phyloP scores from a whole-genome alignment of 176 grass and related monocot genomes.

The Luzula sylvatica region DNA sequence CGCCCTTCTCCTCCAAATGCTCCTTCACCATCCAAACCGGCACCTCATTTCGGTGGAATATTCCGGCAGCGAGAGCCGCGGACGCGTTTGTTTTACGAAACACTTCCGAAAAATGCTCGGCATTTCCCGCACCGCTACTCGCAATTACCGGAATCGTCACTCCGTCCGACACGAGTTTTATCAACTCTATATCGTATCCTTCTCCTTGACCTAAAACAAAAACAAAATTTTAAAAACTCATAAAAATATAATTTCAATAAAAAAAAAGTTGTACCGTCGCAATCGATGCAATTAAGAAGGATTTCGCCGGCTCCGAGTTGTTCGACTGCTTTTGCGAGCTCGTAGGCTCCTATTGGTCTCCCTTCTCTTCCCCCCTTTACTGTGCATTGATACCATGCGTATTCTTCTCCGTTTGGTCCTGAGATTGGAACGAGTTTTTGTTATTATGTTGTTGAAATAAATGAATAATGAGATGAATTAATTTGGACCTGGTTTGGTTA shows the following conservation, averaged over 20 bases:
- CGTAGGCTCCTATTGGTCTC: constrained; percentile 79
- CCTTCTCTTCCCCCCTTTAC: constrained; percentile 88
- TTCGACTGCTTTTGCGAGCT: constrained; percentile 93
- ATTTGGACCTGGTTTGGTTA: constrained; percentile 56
- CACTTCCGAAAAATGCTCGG: constrained; percentile 74
- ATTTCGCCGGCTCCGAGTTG: constrained; percentile 89
- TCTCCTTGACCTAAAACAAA: constrained; percentile 66
- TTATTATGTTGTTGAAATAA: constrained; percentile 5
- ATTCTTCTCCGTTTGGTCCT: constrained; percentile 86
- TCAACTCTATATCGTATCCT: constrained; percentile 92
- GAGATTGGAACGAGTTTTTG: constrained; percentile 17
- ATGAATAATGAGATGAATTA: not conserved
- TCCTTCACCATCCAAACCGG: constrained; percentile 72
- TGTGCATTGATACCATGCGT: constrained; percentile 98
- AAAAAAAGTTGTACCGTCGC: constrained; percentile 59
- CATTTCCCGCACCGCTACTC: constrained; percentile 70
- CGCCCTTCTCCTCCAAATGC: constrained; percentile 56
- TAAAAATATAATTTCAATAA: constrained; percentile 11
- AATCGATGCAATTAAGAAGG: constrained; percentile 95
- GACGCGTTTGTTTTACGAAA: constrained; percentile 90
- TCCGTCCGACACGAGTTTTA: constrained; percentile 82
- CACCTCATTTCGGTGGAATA: constrained; percentile 97
- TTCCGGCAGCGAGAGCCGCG: constrained; percentile 87
- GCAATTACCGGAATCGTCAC: constrained; percentile 92
- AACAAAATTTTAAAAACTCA: constrained; percentile 6